Evolutionary conservation across 2,329 filamentous ascomycete genomes (phyloP).

Genomic region (Rutstroemia sp.): DNA sequence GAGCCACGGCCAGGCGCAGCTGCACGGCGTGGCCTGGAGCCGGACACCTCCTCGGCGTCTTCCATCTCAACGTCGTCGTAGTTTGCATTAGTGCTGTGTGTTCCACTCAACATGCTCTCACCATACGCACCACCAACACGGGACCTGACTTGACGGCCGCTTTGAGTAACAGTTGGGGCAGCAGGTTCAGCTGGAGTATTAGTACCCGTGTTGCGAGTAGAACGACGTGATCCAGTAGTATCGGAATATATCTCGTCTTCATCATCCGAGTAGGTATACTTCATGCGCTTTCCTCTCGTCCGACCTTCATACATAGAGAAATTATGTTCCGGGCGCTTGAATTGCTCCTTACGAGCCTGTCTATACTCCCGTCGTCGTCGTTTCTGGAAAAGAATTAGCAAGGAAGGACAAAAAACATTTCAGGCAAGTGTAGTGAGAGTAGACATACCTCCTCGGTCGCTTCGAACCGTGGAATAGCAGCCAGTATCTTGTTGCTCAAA

Average conservation of each 20-base stretch:
- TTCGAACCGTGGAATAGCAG: conserved; percentile 83
- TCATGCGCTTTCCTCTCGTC: conserved; percentile 90
- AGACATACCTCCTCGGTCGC: conserved; percentile 74
- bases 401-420: conserved; percentile 13
- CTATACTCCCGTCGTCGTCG: conserved; percentile 89
- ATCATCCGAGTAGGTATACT: conserved; percentile 92
- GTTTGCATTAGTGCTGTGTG: conserved; percentile 14
- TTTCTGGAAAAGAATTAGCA: conserved; percentile 51
- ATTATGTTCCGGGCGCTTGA: conserved; percentile 78
- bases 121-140: conserved; percentile 47
- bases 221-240: conserved; percentile 57
- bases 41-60: conserved; percentile 30
- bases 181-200: conserved; percentile 65
- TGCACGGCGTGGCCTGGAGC: conserved; percentile 36
- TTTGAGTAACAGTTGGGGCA: conserved; percentile 65
- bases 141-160: conserved; percentile 75
- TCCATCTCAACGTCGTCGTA: conserved; percentile 37
- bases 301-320: conserved; percentile 94
- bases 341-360: conserved; percentile 64
- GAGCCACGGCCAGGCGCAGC: conserved; percentile 16
- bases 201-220: conserved; percentile 65
- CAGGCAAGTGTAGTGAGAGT: background rate
- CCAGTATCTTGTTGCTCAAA: conserved; percentile 68
- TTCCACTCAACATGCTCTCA: conserved; percentile 46
- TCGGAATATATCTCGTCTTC: conserved; percentile 64